Percentiles rank a stretch among this genome's conserved stretches.
These are phyloP conservation scores for Trichoderma harzianum DNA, from an alignment of 2,329 filamentous ascomycete species.

Conservation along the genomic window DNA sequence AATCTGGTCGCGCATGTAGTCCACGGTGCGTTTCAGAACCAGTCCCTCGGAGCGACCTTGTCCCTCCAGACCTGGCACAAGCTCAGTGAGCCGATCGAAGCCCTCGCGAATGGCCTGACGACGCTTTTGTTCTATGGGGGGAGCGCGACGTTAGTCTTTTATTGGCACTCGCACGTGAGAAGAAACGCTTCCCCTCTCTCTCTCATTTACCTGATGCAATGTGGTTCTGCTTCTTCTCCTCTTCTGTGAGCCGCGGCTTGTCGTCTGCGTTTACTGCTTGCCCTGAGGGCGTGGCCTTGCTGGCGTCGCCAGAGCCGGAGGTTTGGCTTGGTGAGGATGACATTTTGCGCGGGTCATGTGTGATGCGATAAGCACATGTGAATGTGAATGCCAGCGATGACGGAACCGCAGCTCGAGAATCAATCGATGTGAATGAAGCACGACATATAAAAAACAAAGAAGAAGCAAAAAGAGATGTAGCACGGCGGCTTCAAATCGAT, in stretches of 20 bases:
- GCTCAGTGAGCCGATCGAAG: slow-evolving; percentile 74
- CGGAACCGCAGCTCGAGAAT: neutral
- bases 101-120: slow-evolving; percentile 70
- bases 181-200: neutral
- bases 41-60: slow-evolving; percentile 81
- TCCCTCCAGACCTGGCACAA: slow-evolving; percentile 78
- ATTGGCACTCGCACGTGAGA: neutral
- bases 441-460: neutral
- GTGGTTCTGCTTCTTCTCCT: slow-evolving; percentile 55
- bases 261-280: slow-evolving; percentile 35
- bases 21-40: slow-evolving; percentile 70
- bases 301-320: slow-evolving; percentile 26
- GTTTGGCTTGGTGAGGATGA: slow-evolving; percentile 31
- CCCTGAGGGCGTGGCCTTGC: neutral
- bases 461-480: neutral
- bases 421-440: neutral
- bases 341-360: slow-evolving; percentile 21
- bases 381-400: neutral
- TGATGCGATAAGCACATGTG: neutral
- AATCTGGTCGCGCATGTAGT: slow-evolving; percentile 61
- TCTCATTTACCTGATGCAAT: slow-evolving; percentile 49
- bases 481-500: neutral
- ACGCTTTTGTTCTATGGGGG: slow-evolving; percentile 41
- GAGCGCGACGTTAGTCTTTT: slow-evolving; percentile 18
- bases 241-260: slow-evolving; percentile 50